Evolutionary conservation across 306 rosid species (phyloP).

Genomic region (Casuarina equisetifolia): DNA sequence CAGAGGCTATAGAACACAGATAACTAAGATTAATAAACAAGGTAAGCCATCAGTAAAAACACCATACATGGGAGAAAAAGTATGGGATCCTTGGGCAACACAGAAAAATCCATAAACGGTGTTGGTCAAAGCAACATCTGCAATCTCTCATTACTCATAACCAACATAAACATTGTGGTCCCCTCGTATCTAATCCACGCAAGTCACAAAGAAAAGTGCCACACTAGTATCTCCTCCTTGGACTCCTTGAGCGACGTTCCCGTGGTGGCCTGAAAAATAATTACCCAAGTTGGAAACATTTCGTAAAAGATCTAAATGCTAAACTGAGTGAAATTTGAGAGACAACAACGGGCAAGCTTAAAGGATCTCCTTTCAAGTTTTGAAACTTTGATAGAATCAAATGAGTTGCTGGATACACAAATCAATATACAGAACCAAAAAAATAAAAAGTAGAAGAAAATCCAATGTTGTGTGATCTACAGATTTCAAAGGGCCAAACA

Average conservation of each 20-base stretch:
- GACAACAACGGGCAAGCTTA: neutral
- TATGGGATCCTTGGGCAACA: slow-evolving; percentile 8
- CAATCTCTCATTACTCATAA: slow-evolving; percentile 9
- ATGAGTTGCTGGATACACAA: neutral
- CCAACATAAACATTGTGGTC: slow-evolving; percentile 13
- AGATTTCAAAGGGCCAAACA: neutral
- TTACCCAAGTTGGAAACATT: slow-evolving; percentile 17
- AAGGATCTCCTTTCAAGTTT: neutral
- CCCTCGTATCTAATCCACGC: slow-evolving; percentile 23
- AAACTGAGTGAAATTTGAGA: neutral
- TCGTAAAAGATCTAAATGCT: neutral
- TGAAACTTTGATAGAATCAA: neutral
- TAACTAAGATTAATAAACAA: slow-evolving; percentile 5
- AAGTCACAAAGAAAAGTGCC: slow-evolving; percentile 15
- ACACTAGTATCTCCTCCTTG: slow-evolving; percentile 75
- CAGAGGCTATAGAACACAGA: slow-evolving; percentile 10
- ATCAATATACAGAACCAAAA: neutral
- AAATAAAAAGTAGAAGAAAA: neutral
- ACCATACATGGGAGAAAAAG: neutral
- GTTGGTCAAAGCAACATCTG: slow-evolving; percentile 12
- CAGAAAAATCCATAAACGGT: slow-evolving; percentile 16
- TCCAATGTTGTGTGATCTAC: neutral
- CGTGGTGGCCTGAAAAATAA: slow-evolving; percentile 58
- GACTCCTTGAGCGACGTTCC: slow-evolving; percentile 96
- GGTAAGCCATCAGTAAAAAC: slow-evolving; percentile 14